Evolutionary conservation across 2,329 filamentous ascomycete genomes (phyloP), one percentile per base, ranked within the genome.

Genomic region (Fonsecaea pugnacius): DNA sequence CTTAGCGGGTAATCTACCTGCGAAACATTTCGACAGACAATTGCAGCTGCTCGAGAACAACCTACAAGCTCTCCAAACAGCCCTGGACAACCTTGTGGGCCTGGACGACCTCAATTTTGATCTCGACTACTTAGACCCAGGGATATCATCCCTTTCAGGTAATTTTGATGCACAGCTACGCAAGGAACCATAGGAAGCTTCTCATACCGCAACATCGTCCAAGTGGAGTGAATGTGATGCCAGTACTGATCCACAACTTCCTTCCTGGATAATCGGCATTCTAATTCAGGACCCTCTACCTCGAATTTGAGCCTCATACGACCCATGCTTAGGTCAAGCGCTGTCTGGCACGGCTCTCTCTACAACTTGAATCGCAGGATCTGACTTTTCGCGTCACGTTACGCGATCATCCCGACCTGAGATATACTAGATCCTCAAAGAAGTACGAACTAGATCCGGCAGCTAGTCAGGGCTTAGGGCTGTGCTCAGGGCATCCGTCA

Each of bases 31-130:
- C 30, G 56, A 54, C 27, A 54, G 52, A 36, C 51, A 35, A n/a
- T 51, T 60, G 21, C 46, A 57, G n/a, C 12, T 60, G 32, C 62
- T 64, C 16, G 62, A 64, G 24, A 64, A 38, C 51, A 64, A 64
- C 33, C 51, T 64, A 16, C 40, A 54, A 32, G 62, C 62, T 9
- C 51, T 64, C 14, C 50, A 64, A 21, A 50, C 56, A 30, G 57
- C 50, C 3, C 14, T 64, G 10, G 36, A 48, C 12, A 64, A 54
- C 12, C 48, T 18, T 30, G 57, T 64, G 27, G 33, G 36, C 36
- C 52, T 64, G 50, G 62, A 52, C 16, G 62, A 64, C 10, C 48
- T 64, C 43, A 33, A 60, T 40, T 62, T 62, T 54, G 52, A 54
- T 6, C 52, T 54, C 52, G 52, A 54, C 24, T 54, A 54, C n/a